Percentiles rank a stretch among this genome's conserved stretches.
phyloP scores from a whole-genome alignment of 2,329 filamentous ascomycete genomes.

The Trichophyton equinum region DNA sequence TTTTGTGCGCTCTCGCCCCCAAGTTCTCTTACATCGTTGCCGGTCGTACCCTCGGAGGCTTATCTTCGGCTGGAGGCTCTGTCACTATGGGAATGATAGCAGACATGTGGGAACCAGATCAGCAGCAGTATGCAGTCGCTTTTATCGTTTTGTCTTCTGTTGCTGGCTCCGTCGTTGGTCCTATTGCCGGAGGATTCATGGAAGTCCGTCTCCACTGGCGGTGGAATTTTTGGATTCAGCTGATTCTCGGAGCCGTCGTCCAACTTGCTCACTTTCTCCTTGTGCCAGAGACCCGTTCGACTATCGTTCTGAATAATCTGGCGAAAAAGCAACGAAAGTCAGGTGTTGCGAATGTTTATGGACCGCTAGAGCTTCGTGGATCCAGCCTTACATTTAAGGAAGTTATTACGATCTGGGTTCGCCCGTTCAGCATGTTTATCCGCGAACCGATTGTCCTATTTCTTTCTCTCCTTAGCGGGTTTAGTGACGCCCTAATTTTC shows the following conservation, averaged over 20 bases:
- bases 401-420: slow-evolving; percentile 44
- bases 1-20: slow-evolving; percentile 57
- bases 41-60: slow-evolving; percentile 52
- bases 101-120: slow-evolving; percentile 47
- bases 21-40: slow-evolving; percentile 58
- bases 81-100: slow-evolving; percentile 54
- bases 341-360: slow-evolving; percentile 50
- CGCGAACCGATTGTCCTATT: slow-evolving; percentile 52
- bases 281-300: slow-evolving; percentile 46
- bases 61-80: slow-evolving; percentile 52
- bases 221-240: slow-evolving; percentile 53
- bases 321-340: slow-evolving; percentile 45
- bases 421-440: slow-evolving; percentile 52
- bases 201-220: slow-evolving; percentile 38
- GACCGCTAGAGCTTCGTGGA: slow-evolving; percentile 55
- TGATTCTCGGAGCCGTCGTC: slow-evolving; percentile 44
- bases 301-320: slow-evolving; percentile 45
- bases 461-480: slow-evolving; percentile 51
- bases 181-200: slow-evolving; percentile 43
- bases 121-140: slow-evolving; percentile 48
- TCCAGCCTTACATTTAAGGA: slow-evolving; percentile 46
- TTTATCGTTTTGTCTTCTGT: slow-evolving; percentile 49
- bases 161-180: slow-evolving; percentile 36
- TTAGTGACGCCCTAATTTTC: slow-evolving; percentile 54
- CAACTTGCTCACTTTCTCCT: slow-evolving; percentile 40